phyloP scores from a whole-genome alignment of 352 stramenopile species.

The Globisporangium rhizosaccharum region DNA sequence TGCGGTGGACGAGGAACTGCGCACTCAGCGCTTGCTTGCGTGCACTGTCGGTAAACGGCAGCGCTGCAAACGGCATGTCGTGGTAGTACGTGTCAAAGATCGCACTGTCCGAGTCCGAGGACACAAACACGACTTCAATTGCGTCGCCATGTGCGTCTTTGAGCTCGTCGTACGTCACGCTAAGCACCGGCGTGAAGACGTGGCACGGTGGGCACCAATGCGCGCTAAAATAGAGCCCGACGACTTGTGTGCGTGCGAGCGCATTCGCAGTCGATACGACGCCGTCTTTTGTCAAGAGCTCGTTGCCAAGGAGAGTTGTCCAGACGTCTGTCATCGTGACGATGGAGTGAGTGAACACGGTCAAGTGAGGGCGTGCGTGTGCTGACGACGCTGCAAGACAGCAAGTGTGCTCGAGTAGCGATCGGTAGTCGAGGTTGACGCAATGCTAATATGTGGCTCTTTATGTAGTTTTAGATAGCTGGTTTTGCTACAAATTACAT shows the following conservation, averaged over 20 bases:
- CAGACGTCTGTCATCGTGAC: constrained; percentile 4
- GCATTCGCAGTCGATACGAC: constrained; percentile 7
- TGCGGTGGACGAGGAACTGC: constrained; percentile 70
- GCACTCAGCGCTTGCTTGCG: constrained; percentile 43
- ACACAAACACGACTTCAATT: constrained; percentile 64
- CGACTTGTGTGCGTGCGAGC: constrained; percentile 27
- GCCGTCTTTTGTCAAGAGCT: constrained; percentile 17
- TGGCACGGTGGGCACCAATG: constrained; percentile 81
- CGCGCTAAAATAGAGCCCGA: constrained; percentile 82
- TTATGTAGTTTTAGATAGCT: no score
- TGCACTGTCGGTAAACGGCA: constrained; percentile 68
- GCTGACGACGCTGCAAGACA: neutral
- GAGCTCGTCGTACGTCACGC: constrained; percentile 52
- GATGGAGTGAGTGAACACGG: no score
- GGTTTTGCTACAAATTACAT: no score
- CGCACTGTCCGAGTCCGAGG: constrained; percentile 27
- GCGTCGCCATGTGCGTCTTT: constrained; percentile 27
- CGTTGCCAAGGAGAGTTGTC: constrained; percentile 14
- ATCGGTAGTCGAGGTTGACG: no score
- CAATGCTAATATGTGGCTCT: no score
- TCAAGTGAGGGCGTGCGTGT: neutral
- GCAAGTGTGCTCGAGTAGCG: neutral
- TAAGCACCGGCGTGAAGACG: constrained; percentile 73
- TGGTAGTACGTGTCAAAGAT: constrained; percentile 74
- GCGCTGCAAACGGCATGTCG: constrained; percentile 70